Evolutionary conservation across 208 protist species (phyloP).

Genomic region (Giardia muris): DNA sequence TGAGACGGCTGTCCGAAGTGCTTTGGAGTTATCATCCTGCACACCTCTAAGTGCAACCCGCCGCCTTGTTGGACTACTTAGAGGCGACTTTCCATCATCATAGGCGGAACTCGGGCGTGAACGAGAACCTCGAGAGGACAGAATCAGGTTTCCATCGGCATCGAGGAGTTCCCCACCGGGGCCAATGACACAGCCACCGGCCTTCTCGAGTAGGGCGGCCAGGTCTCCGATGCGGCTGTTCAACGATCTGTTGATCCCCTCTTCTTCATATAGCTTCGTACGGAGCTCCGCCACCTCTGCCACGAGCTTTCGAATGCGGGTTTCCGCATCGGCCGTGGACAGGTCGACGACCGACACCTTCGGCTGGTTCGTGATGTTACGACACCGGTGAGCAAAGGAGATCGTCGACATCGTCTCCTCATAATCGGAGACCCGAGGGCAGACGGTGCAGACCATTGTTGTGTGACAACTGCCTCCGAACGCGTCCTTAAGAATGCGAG

Average conservation of each 20-base stretch:
- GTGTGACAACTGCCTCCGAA: slow-evolving; percentile 61
- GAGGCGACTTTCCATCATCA: not conserved
- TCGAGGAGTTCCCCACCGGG: not conserved
- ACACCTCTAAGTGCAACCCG: not conserved
- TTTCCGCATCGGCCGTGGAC: slow-evolving; percentile 19
- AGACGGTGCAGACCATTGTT: slow-evolving; percentile 57
- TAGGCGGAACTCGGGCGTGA: not conserved
- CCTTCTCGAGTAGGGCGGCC: not conserved
- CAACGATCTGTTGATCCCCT: not conserved
- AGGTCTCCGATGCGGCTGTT: not conserved
- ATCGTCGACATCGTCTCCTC: slow-evolving; percentile 59
- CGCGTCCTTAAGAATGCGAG: slow-evolving; percentile 66
- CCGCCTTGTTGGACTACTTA: not conserved
- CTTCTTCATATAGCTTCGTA: not conserved
- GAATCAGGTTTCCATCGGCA: not conserved
- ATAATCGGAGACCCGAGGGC: slow-evolving; percentile 51
- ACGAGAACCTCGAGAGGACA: not conserved
- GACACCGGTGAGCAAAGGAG: slow-evolving; percentile 52
- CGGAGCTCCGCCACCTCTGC: not conserved
- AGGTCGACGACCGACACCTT: not conserved
- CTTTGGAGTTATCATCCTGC: not conserved
- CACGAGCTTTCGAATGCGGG: slow-evolving; percentile 5
- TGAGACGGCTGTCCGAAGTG: not conserved
- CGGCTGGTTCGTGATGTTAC: slow-evolving; percentile 38
- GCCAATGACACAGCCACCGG: not conserved